A percentile compares a stretch with the other conserved stretches of the same genome.
Conservation (phyloP, 2,329 filamentous ascomycete genomes). For the Verticillium longisporum region DNA sequence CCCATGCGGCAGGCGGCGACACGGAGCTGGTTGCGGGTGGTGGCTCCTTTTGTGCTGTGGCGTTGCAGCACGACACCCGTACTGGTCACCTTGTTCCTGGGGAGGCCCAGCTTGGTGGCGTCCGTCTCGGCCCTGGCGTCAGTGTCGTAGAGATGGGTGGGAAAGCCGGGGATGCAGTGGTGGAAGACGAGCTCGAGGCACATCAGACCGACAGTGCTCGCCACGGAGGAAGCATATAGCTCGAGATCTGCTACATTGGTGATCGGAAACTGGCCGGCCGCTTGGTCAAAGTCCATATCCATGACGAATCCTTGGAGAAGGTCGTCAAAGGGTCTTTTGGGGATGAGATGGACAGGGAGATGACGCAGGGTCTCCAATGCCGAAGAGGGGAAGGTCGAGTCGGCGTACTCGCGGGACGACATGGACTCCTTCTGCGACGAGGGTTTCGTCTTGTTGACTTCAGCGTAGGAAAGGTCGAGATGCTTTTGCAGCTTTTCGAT, state of each 20-base stretch:
- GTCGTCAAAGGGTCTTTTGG: constrained; percentile 52
- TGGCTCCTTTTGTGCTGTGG: constrained; percentile 9
- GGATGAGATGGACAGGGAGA: constrained; percentile 51
- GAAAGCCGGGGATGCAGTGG: constrained; percentile 29
- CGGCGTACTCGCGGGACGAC: constrained; percentile 26
- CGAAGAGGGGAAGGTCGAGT: constrained; percentile 42
- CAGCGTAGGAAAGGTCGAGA: constrained; percentile 45
- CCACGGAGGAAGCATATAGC: constrained; percentile 59
- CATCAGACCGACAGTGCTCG: constrained; percentile 64
- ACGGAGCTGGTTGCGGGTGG: constrained; percentile 36
- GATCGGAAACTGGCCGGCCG: constrained; percentile 43
- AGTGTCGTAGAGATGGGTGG: neutral
- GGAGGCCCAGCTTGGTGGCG: too few relatives aligned
- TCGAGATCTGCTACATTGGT: constrained; percentile 50
- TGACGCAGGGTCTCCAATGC: constrained; percentile 49
- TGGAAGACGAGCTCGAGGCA: constrained; percentile 61
- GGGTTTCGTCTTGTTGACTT: constrained; percentile 8
- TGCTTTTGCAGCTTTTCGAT: constrained; percentile 51
- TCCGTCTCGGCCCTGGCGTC: neutral
- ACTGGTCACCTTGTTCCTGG: too few relatives aligned
- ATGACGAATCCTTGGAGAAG: constrained; percentile 63
- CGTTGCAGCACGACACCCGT: too few relatives aligned
- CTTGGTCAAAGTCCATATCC: constrained; percentile 49
- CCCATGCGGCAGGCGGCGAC: constrained; percentile 60
- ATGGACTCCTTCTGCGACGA: neutral